Base-by-base conservation (phyloP, 2,329 filamentous ascomycete genomes). In the Pseudofabraea citricarpa region DNA sequence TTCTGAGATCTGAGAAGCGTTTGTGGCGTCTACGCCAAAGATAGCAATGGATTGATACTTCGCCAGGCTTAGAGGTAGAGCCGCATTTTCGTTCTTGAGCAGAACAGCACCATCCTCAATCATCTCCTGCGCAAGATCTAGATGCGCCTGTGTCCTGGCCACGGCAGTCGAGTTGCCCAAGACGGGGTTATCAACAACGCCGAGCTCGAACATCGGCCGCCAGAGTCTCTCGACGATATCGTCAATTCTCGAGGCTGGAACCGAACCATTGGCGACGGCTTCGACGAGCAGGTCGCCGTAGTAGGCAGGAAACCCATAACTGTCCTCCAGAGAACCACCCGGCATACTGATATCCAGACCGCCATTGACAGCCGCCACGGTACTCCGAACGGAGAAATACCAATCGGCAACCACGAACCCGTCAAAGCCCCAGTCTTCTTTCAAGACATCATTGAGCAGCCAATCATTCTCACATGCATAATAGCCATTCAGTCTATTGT, bases 401-500 rank as follows among this genome's bases (percentile, higher is more conserved):
- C 88, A 94, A 59, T 94, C 89, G 1, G 80, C 83, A 71, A 90
- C 85, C 12, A 90, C 77, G 41, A 87, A 90, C 0, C 87, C 87
- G 58, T 91, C 85, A 57, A 91, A 91, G 0, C 61, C 60, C 67
- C 68, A 71, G 32, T 67, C 61, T 1, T 57, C 57, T 7, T 66
- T 59, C 10, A 68, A 51, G 5, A 69, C 59, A 21, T 60, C 55
- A 6, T 62, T 48, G 1, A 69, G 52, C 3, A 69, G 50, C 42
- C 50, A 53, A 4, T 57, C 51, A 43, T 67, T 63, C 23, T 63
- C 62, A 32, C 63, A 64, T 18, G 59, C 63, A 47, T 71, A 67
- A 26, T 56, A 54, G 15, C 67, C 67, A 35, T 71, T 71, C 23
- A 71, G 54, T 22, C 61, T 62, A 42, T 67, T 69, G 46, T 71